Evolutionary conservation across 192 early-diverging fungal species (phyloP).

Genomic region (Podila clonocystis): DNA sequence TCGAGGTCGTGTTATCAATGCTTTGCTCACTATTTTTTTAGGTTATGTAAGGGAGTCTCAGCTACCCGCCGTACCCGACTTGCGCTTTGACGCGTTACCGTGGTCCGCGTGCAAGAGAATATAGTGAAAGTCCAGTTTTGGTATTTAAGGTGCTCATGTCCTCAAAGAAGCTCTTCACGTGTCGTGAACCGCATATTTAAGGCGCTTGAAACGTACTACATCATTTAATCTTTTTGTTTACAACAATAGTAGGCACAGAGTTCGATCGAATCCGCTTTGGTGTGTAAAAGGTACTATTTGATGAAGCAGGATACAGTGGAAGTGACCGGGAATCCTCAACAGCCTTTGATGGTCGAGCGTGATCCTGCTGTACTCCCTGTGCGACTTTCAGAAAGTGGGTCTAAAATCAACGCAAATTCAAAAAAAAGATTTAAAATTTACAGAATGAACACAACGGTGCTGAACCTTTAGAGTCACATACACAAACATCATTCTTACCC

Average conservation of each 20-base stretch:
- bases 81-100: too few relatives aligned
- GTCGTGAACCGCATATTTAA: too few relatives aligned
- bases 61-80: too few relatives aligned
- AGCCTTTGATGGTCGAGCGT: constrained; percentile 22
- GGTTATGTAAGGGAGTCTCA: too few relatives aligned
- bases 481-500: constrained; percentile 9
- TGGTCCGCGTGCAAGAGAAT: too few relatives aligned
- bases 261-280: constrained; percentile 8
- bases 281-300: constrained; percentile 11
- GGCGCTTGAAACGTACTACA: too few relatives aligned
- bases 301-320: constrained; percentile 5
- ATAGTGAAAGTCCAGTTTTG: too few relatives aligned
- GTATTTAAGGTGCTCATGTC: too few relatives aligned
- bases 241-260: neutral
- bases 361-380: constrained; percentile 5
- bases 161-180: too few relatives aligned
- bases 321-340: neutral
- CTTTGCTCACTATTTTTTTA: too few relatives aligned
- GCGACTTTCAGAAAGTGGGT: constrained; percentile 9
- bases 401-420: neutral
- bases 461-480: neutral
- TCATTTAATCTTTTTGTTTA: too few relatives aligned
- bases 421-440: neutral
- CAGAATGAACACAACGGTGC: neutral
- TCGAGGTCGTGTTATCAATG: too few relatives aligned